A percentile compares a stretch with the other conserved stretches of the same genome.
Evolutionary conservation across 139 green algal genomes (phyloP).

Genomic region (Coelastrella sp.): DNA sequence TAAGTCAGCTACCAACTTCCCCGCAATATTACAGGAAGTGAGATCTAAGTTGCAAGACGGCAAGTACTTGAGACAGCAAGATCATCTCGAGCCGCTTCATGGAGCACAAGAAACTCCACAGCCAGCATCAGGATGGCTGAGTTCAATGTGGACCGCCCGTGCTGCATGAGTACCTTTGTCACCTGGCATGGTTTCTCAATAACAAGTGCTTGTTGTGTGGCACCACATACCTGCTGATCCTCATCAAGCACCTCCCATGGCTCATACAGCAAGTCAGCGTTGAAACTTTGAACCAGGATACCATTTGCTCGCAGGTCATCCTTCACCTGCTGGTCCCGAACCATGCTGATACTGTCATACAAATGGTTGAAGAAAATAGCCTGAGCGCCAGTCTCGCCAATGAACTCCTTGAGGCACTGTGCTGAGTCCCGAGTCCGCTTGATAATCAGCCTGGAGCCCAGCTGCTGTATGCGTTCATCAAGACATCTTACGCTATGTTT

Average conservation of each 20-base stretch:
- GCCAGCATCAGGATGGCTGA: no score
- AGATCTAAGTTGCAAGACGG: no score
- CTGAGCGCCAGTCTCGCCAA: slow-evolving; percentile 67
- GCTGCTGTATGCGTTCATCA: slow-evolving; percentile 64
- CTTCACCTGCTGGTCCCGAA: slow-evolving; percentile 90
- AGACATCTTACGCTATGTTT: slow-evolving; percentile 67
- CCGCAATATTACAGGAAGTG: no score
- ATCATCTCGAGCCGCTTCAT: no score
- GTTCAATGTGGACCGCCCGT: no score
- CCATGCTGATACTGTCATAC: slow-evolving; percentile 94
- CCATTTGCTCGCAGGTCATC: slow-evolving; percentile 59
- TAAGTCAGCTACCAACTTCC: no score
- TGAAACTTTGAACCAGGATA: slow-evolving; percentile 81
- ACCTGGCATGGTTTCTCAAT: no score
- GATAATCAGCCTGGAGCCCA: slow-evolving; percentile 82
- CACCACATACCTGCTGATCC: slow-evolving; percentile 47
- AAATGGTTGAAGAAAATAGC: slow-evolving; percentile 95
- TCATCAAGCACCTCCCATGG: slow-evolving; percentile 90
- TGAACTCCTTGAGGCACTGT: slow-evolving; percentile 67
- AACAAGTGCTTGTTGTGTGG: no score
- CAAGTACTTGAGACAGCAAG: no score
- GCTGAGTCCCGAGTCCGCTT: slow-evolving; percentile 66
- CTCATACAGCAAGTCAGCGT: slow-evolving; percentile 92
- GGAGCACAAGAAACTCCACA: no score
- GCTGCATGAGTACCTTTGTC: no score